These are phyloP conservation scores for Thelonectria blattea DNA, from an alignment of 2,329 filamentous ascomycete genomes.

Conservation along the genomic window DNA sequence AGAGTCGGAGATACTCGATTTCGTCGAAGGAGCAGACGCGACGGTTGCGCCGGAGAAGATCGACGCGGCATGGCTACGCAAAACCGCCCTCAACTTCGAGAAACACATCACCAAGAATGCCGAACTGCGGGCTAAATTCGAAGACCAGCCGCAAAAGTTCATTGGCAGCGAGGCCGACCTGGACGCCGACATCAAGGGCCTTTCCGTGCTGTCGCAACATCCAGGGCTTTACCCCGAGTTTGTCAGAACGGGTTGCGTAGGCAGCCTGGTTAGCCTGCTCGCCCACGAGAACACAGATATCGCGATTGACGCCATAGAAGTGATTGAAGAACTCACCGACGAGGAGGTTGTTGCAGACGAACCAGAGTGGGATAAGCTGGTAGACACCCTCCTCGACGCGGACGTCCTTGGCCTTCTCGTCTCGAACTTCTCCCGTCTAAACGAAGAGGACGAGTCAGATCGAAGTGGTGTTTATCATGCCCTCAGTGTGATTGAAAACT, in stretches of 20 bases:
- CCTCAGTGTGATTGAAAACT: conserved; percentile 81
- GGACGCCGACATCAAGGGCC: conserved; percentile 83
- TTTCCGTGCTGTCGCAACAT: conserved; percentile 88
- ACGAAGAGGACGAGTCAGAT: conserved; percentile 77
- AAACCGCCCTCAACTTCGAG: conserved; percentile 83
- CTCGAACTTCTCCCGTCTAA: conserved; percentile 78
- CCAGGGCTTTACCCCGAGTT: conserved; percentile 83
- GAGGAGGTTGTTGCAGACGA: conserved; percentile 86
- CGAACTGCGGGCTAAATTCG: conserved; percentile 84
- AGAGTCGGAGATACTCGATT: conserved; percentile 85
- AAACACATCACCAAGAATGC: conserved; percentile 91
- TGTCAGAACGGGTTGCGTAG: conserved; percentile 73
- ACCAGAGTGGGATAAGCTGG: conserved; percentile 79
- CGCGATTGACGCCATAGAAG: conserved; percentile 87
- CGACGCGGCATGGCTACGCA: conserved; percentile 82
- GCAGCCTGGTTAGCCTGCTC: conserved; percentile 78
- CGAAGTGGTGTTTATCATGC: conserved; percentile 86
- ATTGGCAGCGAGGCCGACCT: conserved; percentile 87
- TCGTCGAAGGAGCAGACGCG: conserved; percentile 66
- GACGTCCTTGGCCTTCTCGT: conserved; percentile 77
- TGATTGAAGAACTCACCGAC: conserved; percentile 89
- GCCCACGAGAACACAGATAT: conserved; percentile 98
- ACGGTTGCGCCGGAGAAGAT: conserved; percentile 70
- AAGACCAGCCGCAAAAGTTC: conserved; percentile 80
- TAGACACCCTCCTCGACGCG: conserved; percentile 68